Percentiles rank a stretch among this genome's conserved stretches.
These are phyloP conservation scores for Colletotrichum sp. DNA, from an alignment of 2,329 filamentous ascomycete species.

Conservation along the genomic window DNA sequence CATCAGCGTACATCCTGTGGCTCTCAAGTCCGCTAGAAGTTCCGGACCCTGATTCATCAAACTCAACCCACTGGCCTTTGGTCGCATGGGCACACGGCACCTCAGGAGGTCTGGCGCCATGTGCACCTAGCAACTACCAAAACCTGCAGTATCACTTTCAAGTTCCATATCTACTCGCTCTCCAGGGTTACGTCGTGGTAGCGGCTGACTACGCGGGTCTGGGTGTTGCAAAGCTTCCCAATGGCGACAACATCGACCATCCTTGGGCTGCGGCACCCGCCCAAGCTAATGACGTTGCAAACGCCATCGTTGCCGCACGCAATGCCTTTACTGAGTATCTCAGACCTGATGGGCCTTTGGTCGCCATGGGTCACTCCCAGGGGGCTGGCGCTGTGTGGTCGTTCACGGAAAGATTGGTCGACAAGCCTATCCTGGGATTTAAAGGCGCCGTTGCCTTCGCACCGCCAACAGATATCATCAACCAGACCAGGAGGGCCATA, in stretches of 20 bases:
- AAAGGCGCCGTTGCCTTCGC: not conserved
- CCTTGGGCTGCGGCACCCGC: not conserved
- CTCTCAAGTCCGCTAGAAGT: not conserved
- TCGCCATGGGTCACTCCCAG: not conserved
- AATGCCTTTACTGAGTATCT: not conserved
- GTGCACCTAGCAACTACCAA: not conserved
- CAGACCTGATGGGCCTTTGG: accelerated
- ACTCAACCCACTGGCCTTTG: not conserved
- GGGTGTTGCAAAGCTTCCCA: not conserved
- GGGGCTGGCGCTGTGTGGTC: accelerated
- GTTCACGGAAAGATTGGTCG: not conserved
- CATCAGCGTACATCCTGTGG: not conserved
- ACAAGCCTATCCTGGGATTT: accelerated
- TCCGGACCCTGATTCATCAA: not conserved
- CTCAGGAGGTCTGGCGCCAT: not conserved
- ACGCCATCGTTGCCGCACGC: not conserved
- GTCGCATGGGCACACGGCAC: not conserved
- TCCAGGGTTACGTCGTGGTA: not conserved
- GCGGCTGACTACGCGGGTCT: not conserved
- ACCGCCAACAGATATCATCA: not conserved
- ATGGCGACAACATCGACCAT: not conserved
- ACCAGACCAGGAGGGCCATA: not conserved
- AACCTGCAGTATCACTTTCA: not conserved
- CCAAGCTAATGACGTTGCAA: not conserved
- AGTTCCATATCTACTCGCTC: not conserved